A percentile compares a stretch with the other conserved stretches of the same genome.
These are phyloP conservation scores for Diddensiella transvaalensis DNA, from an alignment of 805 yeast genomes.

Conservation along the genomic window DNA sequence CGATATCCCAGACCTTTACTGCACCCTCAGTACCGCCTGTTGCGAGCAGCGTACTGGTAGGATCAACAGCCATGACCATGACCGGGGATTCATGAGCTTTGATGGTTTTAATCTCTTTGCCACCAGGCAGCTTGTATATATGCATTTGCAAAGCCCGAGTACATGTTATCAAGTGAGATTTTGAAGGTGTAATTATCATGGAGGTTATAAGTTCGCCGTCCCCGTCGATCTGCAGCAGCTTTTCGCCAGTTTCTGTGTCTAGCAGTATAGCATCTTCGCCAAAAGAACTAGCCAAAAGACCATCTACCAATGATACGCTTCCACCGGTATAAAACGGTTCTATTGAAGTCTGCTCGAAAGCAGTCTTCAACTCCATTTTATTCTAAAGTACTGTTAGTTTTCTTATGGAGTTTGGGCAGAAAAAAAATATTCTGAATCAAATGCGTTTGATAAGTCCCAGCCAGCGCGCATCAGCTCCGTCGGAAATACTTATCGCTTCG, in stretches of 20 bases:
- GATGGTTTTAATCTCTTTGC: constrained; percentile 30
- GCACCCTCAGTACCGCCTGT: constrained; percentile 95
- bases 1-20: constrained; percentile 88
- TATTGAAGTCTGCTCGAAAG: constrained; percentile 47
- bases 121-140: constrained; percentile 48
- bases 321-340: constrained; percentile 89
- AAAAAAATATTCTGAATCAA: too few relatives aligned
- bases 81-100: constrained; percentile 66
- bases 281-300: constrained; percentile 72
- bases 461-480: too few relatives aligned
- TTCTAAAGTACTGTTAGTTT: neutral
- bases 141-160: constrained; percentile 82
- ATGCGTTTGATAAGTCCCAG: too few relatives aligned
- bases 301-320: constrained; percentile 64
- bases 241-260: constrained; percentile 54
- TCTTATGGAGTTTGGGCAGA: too few relatives aligned
- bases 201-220: constrained; percentile 82
- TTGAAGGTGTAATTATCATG: constrained; percentile 73
- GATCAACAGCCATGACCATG: constrained; percentile 70
- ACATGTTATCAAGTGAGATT: constrained; percentile 60
- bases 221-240: constrained; percentile 65
- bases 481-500: too few relatives aligned
- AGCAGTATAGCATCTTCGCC: constrained; percentile 74
- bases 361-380: constrained; percentile 32
- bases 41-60: constrained; percentile 80